Conservation (phyloP, 2,329 filamentous ascomycete genomes). For the Paraphaeosphaeria sporulosa region DNA sequence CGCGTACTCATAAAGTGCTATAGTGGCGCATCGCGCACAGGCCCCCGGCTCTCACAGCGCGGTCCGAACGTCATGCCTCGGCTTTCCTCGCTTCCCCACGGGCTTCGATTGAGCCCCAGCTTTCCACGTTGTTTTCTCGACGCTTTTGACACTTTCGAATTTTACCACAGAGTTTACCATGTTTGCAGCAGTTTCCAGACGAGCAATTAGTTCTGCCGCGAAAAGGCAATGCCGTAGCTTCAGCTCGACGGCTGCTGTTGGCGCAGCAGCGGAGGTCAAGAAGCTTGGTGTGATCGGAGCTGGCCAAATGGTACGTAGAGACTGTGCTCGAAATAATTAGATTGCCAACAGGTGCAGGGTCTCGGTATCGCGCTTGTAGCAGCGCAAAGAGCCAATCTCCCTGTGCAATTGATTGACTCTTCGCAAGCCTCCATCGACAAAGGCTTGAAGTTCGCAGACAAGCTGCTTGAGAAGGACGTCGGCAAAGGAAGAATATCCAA, state of each 20-base stretch:
- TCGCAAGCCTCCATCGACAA: slow-evolving; percentile 87
- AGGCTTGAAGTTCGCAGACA: slow-evolving; percentile 90
- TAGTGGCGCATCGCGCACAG: slow-evolving; percentile 23
- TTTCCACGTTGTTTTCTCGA: slow-evolving; percentile 29
- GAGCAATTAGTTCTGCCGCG: slow-evolving; percentile 29
- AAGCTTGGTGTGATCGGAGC: slow-evolving; percentile 90
- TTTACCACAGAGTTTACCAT: slow-evolving; percentile 25
- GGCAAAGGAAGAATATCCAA: slow-evolving; percentile 85
- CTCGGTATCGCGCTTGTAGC: slow-evolving; percentile 95
- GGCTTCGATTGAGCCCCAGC: slow-evolving; percentile 11
- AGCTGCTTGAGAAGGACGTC: slow-evolving; percentile 92
- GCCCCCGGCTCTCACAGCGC: too few species aligned
- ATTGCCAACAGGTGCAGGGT: slow-evolving; percentile 65
- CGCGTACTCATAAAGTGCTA: slow-evolving; percentile 41
- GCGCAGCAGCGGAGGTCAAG: slow-evolving; percentile 77
- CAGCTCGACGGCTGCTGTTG: slow-evolving; percentile 68
- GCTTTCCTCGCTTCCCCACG: slow-evolving; percentile 30
- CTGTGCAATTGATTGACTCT: slow-evolving; percentile 84
- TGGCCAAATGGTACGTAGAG: slow-evolving; percentile 83
- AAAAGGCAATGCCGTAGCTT: slow-evolving; percentile 61
- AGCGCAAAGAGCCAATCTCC: slow-evolving; percentile 80
- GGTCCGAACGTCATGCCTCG: slow-evolving; percentile 16
- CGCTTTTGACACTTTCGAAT: slow-evolving; percentile 5
- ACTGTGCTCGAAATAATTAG: neutral
- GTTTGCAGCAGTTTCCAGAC: slow-evolving; percentile 43